Evolutionary conservation across 2,329 filamentous ascomycete species (phyloP).

Genomic region (Aspergillus sojae): DNA sequence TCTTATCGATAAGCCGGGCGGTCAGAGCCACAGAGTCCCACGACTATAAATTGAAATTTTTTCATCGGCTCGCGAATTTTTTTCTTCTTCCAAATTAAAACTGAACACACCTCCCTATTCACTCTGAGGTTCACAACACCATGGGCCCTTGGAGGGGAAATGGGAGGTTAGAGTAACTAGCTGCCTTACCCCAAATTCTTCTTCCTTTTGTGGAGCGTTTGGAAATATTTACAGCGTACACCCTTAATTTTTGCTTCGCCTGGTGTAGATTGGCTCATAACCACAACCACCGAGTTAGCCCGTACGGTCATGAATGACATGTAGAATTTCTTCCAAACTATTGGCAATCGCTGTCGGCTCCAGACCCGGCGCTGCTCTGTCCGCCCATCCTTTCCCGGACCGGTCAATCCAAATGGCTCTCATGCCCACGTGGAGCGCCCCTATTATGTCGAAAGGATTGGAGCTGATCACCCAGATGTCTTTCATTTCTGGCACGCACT

Average conservation of each 20-base stretch:
- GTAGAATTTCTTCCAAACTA: slow-evolving; percentile 61
- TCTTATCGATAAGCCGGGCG: slow-evolving; percentile 42
- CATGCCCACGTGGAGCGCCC: slow-evolving; percentile 64
- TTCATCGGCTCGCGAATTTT: slow-evolving; percentile 25
- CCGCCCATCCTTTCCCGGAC: slow-evolving; percentile 64
- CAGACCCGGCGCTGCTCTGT: slow-evolving; percentile 56
- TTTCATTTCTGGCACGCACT: slow-evolving; percentile 54
- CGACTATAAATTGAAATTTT: slow-evolving; percentile 27
- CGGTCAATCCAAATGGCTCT: slow-evolving; percentile 70
- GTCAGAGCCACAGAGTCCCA: slow-evolving; percentile 19
- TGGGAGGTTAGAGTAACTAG: slow-evolving; percentile 47
- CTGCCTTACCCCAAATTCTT: slow-evolving; percentile 51
- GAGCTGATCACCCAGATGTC: slow-evolving; percentile 70
- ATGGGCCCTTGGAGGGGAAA: slow-evolving; percentile 51
- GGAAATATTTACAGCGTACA: slow-evolving; percentile 49
- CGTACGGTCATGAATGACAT: slow-evolving; percentile 26
- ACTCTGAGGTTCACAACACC: slow-evolving; percentile 45
- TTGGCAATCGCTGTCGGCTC: slow-evolving; percentile 58
- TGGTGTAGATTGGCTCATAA: not conserved
- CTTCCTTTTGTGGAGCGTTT: slow-evolving; percentile 45
- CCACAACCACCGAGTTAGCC: not conserved
- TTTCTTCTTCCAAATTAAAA: slow-evolving; percentile 38
- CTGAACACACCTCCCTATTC: slow-evolving; percentile 50
- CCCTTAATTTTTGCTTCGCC: not conserved
- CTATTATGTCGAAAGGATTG: slow-evolving; percentile 74